Evolutionary conservation across 768 basidiomycete genomes (phyloP).

Genomic region (Leccinum obscurum): DNA sequence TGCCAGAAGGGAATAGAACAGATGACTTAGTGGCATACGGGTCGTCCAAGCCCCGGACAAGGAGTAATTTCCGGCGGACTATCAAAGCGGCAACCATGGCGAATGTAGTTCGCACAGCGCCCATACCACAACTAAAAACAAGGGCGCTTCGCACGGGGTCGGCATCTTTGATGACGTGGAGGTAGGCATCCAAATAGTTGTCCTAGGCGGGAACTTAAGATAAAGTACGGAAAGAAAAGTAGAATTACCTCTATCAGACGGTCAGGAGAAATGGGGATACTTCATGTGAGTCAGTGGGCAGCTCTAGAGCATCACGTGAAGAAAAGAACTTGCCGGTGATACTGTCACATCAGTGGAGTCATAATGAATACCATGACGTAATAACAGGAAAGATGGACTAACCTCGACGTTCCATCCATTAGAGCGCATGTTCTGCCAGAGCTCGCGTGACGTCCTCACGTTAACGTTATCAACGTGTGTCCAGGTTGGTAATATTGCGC

Average conservation of each 20-base stretch:
- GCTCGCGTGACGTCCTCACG: slow-evolving; percentile 84
- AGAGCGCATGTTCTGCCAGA: slow-evolving; percentile 76
- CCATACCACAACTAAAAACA: slow-evolving; percentile 97
- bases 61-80: slow-evolving; percentile 73
- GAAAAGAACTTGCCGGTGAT: slow-evolving; percentile 60
- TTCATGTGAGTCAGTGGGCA: slow-evolving; percentile 29
- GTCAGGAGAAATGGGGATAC: slow-evolving; percentile 94
- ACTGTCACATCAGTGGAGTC: slow-evolving; percentile 40
- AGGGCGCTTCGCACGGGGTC: slow-evolving; percentile 82
- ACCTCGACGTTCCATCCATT: slow-evolving; percentile 95
- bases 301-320: slow-evolving; percentile 13
- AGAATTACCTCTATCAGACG: slow-evolving; percentile 78
- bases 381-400: not conserved
- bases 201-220: slow-evolving; percentile 46
- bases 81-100: slow-evolving; percentile 95
- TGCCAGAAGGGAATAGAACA: slow-evolving; percentile 9
- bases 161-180: slow-evolving; percentile 72
- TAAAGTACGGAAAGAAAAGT: not conserved
- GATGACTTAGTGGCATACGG: slow-evolving; percentile 60
- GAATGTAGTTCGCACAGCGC: slow-evolving; percentile 93
- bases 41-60: slow-evolving; percentile 66
- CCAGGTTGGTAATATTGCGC: slow-evolving; percentile 90
- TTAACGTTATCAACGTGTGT: slow-evolving; percentile 80
- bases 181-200: slow-evolving; percentile 94
- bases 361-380: slow-evolving; percentile 13